Conservation (phyloP, 768 basidiomycete genomes). For the Xerocomellus amylosporus region DNA sequence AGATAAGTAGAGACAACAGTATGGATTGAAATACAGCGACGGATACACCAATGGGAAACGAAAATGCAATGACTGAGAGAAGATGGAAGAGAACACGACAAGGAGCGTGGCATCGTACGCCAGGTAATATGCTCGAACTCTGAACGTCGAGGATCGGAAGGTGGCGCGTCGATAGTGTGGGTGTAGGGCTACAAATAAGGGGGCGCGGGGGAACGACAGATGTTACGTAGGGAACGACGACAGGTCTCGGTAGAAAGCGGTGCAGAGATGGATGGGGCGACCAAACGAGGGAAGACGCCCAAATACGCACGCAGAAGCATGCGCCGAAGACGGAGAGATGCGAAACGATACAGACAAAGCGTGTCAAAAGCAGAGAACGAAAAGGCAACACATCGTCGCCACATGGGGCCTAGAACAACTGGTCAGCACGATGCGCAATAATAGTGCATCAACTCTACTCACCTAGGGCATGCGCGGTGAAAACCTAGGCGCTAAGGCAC, state of each 20-base stretch:
- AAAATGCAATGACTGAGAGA: no score
- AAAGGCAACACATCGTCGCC: neutral
- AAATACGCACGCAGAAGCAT: neutral
- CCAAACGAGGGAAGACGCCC: neutral
- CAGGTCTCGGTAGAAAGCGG: no score
- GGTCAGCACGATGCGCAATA: neutral
- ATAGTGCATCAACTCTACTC: neutral
- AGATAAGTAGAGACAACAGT: no score
- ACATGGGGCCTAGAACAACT: no score
- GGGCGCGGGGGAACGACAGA: neutral
- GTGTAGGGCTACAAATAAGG: no score
- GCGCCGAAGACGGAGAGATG: neutral
- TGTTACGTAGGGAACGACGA: neutral
- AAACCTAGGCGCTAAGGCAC: constrained; percentile 4
- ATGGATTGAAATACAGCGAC: no score
- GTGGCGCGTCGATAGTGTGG: no score
- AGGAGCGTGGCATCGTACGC: no score
- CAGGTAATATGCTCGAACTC: no score
- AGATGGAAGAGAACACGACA: no score
- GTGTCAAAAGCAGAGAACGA: neutral
- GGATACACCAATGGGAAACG: no score
- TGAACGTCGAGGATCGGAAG: no score
- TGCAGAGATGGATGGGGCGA: neutral
- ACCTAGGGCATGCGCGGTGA: neutral
- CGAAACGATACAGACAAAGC: neutral